Evolutionary conservation across 352 stramenopile species (phyloP), one percentile per base, ranked within the genome.

Genomic region (Pythium utonaiense): DNA sequence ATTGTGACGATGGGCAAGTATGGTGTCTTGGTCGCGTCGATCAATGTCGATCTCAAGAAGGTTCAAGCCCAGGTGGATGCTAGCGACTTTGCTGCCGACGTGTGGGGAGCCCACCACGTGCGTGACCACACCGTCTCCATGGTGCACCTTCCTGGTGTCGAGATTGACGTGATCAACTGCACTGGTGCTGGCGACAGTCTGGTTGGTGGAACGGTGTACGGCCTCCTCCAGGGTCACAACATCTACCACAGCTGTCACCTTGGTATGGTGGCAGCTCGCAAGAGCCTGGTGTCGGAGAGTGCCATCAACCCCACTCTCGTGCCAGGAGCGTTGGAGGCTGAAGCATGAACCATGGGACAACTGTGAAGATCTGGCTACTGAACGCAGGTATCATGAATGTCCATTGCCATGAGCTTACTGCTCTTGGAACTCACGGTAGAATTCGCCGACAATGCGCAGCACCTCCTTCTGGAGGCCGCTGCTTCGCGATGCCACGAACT

Each of bases 1-100:
- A 67, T 94, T 40, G 81, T 94, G 9, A 96, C 87, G 10, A 60
- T 95, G 21, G 87, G 87, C 38, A 84, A 85, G 54, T 71, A 90
- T 45, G 87, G 87, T 2, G 77, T 90, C 9, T 55, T 95, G 21
- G 69, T 90, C 13, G 78, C 73, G 2, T 91, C 83, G 12, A 66
- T 88, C 57, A 89, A 90, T 58, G 57, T 89, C 22, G 54, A 66
- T 17, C 51, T 67, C 9, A n/a, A 27, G 6, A 59, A 77, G 16
- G 19, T 86, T 25, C 62, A 67, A 13, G 50, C 62, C 14, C 41
- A 67, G 17, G 66, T 73, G 14, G 60, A 66, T 8, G 40, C 71
- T 0, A 77, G 58, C 17, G 53, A 75, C 22, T 80, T 88, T 41
- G 38, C 73, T 10, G 55, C 73, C 13, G 71, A 89, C 13, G 72